Evolutionary conservation across 2,329 filamentous ascomycete genomes (phyloP), one percentile per base, ranked within the genome.

Genomic region (Fusarium virguliforme): DNA sequence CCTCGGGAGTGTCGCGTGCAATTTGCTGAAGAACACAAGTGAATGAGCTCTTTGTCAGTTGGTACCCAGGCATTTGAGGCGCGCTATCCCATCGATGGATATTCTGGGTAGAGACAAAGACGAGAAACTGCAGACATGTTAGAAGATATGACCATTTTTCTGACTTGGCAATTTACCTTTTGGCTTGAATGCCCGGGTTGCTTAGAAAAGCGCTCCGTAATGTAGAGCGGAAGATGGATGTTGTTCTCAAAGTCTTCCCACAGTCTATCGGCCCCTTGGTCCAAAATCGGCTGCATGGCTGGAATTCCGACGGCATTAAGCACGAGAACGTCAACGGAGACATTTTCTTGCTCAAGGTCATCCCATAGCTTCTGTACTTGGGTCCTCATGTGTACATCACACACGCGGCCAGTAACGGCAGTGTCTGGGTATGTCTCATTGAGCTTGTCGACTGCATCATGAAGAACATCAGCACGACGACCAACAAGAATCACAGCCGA

Each of bases 401-500:
- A 72, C 0, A 30, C 34, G 0, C 58, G 63, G 1, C 41, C 60
- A n/a, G 56, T 40, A 0, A 75, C 64, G 0, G 28, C 24, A 4
- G 69, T 72, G 6, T 56, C 18, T 6, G 73, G 60, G 13, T 67
- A 38, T 0, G 32, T 50, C 22, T 71, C 32, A 1, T 53, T 41
- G 3, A 75, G 60, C 28, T 67, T 64, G 0, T 51, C 43, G 8
- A 62, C 67, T 2, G 73, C 37, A 4, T 54, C 12, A 10, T 62
- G 34, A 0, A 66, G 51, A 12, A 75, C 34, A 3, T 71, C 60
- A 5, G 38, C 5, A 4, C 73, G 66, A 18, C 71, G 73, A 8
- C 79, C 82, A 1, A 81, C 63, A 40, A 87, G 75, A 9, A 82
- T 79, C 28, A 86, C 75, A 1, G 70, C 74, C 3, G 76, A 58